A percentile compares a stretch with the other conserved stretches of the same genome.
These are phyloP conservation scores for Talaromyces sp. DNA, from an alignment of 2,329 filamentous ascomycete species.

Conservation along the genomic window DNA sequence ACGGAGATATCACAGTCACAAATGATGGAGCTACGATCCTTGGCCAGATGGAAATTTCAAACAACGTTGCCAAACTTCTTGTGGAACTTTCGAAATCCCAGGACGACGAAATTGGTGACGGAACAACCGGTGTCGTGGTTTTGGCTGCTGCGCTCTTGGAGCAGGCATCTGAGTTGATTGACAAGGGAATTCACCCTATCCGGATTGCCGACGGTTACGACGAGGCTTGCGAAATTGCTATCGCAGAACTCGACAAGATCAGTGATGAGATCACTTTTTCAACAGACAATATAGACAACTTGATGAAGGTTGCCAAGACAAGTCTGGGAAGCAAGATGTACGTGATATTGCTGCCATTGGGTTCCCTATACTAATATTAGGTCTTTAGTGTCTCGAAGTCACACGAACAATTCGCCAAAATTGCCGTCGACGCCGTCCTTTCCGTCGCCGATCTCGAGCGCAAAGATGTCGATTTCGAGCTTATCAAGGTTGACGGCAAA, in stretches of 20 bases:
- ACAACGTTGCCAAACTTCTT: slow-evolving; percentile 94
- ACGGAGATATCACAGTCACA: slow-evolving; percentile 98
- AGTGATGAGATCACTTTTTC: slow-evolving; percentile 87
- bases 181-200: slow-evolving; percentile 99
- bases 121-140: slow-evolving; percentile 95
- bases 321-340: slow-evolving; percentile 94
- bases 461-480: slow-evolving; percentile 96
- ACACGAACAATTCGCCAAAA: slow-evolving; percentile 96
- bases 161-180: slow-evolving; percentile 94
- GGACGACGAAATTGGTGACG: slow-evolving; percentile 97
- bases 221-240: slow-evolving; percentile 92
- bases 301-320: slow-evolving; percentile 92
- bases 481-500: slow-evolving; percentile 99
- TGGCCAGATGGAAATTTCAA: slow-evolving; percentile 95
- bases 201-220: slow-evolving; percentile 98
- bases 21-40: slow-evolving; percentile 98
- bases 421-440: slow-evolving; percentile 93
- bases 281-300: slow-evolving; percentile 73
- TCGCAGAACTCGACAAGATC: slow-evolving; percentile 87
- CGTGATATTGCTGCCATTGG: slow-evolving; percentile 16
- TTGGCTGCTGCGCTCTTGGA: slow-evolving; percentile 91
- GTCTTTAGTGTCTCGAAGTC: slow-evolving; percentile 74
- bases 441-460: slow-evolving; percentile 94
- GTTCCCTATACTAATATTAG: not conserved
- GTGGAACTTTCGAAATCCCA: slow-evolving; percentile 98